Evolutionary conservation across 2,329 filamentous ascomycete species (phyloP), one percentile per base, ranked within the genome.

Genomic region (Botrytis byssoidea): DNA sequence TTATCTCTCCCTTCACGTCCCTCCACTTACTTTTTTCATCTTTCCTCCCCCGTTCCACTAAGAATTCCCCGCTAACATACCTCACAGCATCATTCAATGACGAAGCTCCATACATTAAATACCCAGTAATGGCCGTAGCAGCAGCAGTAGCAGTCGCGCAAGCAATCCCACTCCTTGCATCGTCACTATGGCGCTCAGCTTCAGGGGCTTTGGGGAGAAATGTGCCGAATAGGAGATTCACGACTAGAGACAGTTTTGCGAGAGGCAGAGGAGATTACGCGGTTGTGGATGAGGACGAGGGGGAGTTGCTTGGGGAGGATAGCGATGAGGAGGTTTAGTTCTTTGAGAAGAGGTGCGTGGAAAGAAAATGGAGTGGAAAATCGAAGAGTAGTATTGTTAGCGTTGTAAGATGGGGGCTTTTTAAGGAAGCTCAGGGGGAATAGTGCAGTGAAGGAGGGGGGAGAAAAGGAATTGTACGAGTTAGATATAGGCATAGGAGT

Each of bases 291-390:
- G 93, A 96, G 69, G 96, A 98, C 81, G 96, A 98, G 82, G 95
- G 95, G 67, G 95, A 98, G 85, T 85, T 99, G 77, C 84, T 99
- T 51, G 96, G 96, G 0, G 95, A 98, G 78, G 95, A 97, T 74
- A 94, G 94, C 77, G 95, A 98, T 77, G 94, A 98, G 80, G 95
- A 98, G 75, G 92, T 91, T 67, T 90, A 72, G 66, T 57, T 57
- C 29, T 61, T 63, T 42, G 37, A 32, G 18, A 4, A 29, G 14
- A 16, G 0, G 18, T 18, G 42, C 12, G 18, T 20, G 18, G 63
- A 12, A 16, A 4, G 44, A 37, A 42, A 29, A 22, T 18, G 16
- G 25, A 3, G 35, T 1, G 25, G 48, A n/a, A 3, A n/a, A 55
- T 16, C 6, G 48, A 55, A 55, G 12, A 5, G 48, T 16, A 55